phyloP scores from a whole-genome alignment of 371 early-diverging fungal genomes.

The Zopfochytrium polystomum region DNA sequence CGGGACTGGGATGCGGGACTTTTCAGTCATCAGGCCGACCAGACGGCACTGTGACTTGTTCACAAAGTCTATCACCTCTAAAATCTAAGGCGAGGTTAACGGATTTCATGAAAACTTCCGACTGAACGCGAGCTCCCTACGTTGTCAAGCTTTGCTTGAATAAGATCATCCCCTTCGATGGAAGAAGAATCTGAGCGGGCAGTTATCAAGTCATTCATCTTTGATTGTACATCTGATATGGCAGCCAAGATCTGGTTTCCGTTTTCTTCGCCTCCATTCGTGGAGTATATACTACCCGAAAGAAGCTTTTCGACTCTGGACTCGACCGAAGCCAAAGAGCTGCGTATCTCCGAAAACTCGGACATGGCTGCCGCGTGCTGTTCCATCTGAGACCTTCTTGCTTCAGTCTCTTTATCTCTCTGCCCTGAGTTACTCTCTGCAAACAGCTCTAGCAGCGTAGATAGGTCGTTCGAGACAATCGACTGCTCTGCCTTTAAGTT shows the following conservation, averaged over 20 bases:
- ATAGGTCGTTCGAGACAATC: too few relatives aligned
- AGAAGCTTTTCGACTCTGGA: not conserved
- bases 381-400: too few relatives aligned
- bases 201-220: not conserved
- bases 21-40: conserved; percentile 21
- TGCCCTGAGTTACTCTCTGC: too few relatives aligned
- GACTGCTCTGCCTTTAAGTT: too few relatives aligned
- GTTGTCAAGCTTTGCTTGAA: conserved; percentile 24
- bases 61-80: conserved; percentile 29
- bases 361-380: too few relatives aligned
- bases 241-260: not conserved
- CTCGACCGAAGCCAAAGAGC: too few relatives aligned
- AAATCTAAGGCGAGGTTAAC: conserved; percentile 9
- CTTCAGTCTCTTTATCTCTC: too few relatives aligned
- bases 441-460: too few relatives aligned
- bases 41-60: conserved; percentile 31
- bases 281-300: not conserved
- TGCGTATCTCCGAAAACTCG: too few relatives aligned
- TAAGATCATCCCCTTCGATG: conserved; percentile 5
- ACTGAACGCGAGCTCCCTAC: conserved; percentile 6
- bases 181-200: too few relatives aligned
- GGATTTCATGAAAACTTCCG: not conserved
- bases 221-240: not conserved
- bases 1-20: conserved; percentile 1
- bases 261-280: not conserved